Conservation (phyloP, 192 early-diverging fungal genomes). For the Coemansia sp. region DNA sequence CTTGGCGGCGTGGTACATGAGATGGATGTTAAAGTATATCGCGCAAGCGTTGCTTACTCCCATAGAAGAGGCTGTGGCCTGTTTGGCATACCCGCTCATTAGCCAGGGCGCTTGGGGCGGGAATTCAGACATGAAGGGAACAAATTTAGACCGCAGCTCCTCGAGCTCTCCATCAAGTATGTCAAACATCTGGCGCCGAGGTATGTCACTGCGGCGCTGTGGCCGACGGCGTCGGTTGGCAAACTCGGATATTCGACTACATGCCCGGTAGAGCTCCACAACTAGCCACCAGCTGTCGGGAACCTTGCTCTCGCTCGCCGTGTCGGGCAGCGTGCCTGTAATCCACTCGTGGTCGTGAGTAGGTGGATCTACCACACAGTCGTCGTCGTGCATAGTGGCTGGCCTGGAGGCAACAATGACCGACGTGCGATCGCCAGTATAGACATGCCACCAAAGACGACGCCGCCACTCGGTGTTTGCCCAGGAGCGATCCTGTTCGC, state of each 20-base stretch:
- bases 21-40: constrained; percentile 40
- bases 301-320: neutral
- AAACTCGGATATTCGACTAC: constrained; percentile 48
- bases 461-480: constrained; percentile 48
- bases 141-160: constrained; percentile 31
- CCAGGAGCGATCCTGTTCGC: constrained; percentile 30
- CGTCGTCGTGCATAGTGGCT: constrained; percentile 50
- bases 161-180: constrained; percentile 46
- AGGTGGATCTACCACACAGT: constrained; percentile 48
- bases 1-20: constrained; percentile 50
- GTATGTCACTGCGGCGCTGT: constrained; percentile 34
- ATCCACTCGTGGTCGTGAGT: constrained; percentile 52
- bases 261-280: constrained; percentile 43
- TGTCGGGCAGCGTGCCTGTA: constrained; percentile 20
- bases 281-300: constrained; percentile 49
- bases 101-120: constrained; percentile 42
- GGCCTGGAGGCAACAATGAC: constrained; percentile 52
- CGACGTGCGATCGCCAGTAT: constrained; percentile 48
- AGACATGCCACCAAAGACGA: constrained; percentile 51
- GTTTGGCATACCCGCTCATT: constrained; percentile 19
- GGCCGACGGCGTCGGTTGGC: constrained; percentile 45
- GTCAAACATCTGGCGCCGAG: constrained; percentile 47
- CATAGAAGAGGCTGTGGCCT: constrained; percentile 6
- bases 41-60: constrained; percentile 24
- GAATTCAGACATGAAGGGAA: constrained; percentile 35